phyloP scores from a whole-genome alignment of 805 yeast species.

The Zygosaccharomyces siamensis region DNA sequence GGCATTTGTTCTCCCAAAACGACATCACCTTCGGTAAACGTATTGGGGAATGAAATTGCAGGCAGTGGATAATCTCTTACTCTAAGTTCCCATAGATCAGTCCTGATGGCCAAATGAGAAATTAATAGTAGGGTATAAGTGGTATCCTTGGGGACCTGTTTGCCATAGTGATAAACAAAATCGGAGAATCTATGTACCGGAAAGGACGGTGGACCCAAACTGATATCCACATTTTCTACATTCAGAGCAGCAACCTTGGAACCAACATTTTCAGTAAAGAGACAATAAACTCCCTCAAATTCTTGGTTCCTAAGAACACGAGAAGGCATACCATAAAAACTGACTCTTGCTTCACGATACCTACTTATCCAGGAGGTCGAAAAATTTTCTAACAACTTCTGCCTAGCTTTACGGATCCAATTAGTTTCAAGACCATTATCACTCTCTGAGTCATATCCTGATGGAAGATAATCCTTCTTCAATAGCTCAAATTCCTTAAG shows the following conservation, averaged over 20 bases:
- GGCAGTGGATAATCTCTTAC: slow-evolving; percentile 58
- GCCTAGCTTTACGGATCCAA: slow-evolving; percentile 9
- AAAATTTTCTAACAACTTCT: slow-evolving; percentile 32
- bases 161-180: slow-evolving; percentile 39
- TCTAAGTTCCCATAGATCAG: slow-evolving; percentile 41
- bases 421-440: slow-evolving; percentile 1
- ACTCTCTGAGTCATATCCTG: neutral
- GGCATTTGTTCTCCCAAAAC: slow-evolving; percentile 55
- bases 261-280: slow-evolving; percentile 23
- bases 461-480: slow-evolving; percentile 1
- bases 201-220: slow-evolving; percentile 33
- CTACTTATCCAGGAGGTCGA: slow-evolving; percentile 41
- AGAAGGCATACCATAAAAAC: slow-evolving; percentile 30
- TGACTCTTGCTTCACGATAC: slow-evolving; percentile 29
- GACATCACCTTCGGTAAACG: slow-evolving; percentile 43
- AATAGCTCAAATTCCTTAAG: slow-evolving; percentile 26
- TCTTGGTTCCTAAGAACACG: slow-evolving; percentile 16
- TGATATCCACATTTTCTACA: slow-evolving; percentile 22
- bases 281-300: slow-evolving; percentile 18
- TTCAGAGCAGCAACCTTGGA: slow-evolving; percentile 28
- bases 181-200: slow-evolving; percentile 28
- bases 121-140: slow-evolving; percentile 54
- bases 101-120: slow-evolving; percentile 41
- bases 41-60: slow-evolving; percentile 43
- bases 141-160: slow-evolving; percentile 50